Evolutionary conservation across 192 early-diverging fungal genomes (phyloP), one percentile per base, ranked within the genome.

Genomic region (Gamsiella multidivaricata): DNA sequence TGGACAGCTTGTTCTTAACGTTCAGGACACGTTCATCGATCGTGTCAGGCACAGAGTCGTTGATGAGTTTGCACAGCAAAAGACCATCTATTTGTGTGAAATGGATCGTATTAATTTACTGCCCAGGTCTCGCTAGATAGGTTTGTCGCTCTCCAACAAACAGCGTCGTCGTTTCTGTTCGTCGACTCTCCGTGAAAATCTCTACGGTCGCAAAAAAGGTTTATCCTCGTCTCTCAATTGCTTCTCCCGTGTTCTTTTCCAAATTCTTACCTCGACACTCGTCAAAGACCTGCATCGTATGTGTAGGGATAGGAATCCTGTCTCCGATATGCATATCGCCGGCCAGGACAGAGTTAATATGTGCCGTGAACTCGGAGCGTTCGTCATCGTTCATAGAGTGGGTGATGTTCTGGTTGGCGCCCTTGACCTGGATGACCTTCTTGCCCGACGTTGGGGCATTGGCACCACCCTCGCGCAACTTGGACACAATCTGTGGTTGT

Each of bases 331-430:
- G 86, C 65, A 74, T 80, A 84, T 99, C 97, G 46, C 89, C 86
- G 7, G 82, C 88, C 61, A 99, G 80, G 43, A 86, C 88, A 55
- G 89, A 85, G 83, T 99, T 99, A 57, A 98, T 97, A 80, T 99
- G 97, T 70, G 90, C 86, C 23, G 92, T 92, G 71, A 99, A 99
- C 82, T 94, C 93, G 68, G 95, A 95, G 74, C 96, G 93, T 85
- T 99, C 97, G 78, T 99, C 97, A 69, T 97, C 96, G 79, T 99
- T 98, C 81, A 99, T 96, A 2, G 96, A 96, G 80, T 99, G 97
- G 5, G 94, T 95, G 22, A 94, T 95, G 81, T 94, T 97, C 53
- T 89, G 84, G 66, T 90, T 89, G 47, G 91, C 84, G 52, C 95
- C 94, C 61, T 93, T 91, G 60, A 97, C 88, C 28, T 91, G 91